Evolutionary conservation across 306 rosid species (phyloP).

Genomic region (Phaseolus lunatus): DNA sequence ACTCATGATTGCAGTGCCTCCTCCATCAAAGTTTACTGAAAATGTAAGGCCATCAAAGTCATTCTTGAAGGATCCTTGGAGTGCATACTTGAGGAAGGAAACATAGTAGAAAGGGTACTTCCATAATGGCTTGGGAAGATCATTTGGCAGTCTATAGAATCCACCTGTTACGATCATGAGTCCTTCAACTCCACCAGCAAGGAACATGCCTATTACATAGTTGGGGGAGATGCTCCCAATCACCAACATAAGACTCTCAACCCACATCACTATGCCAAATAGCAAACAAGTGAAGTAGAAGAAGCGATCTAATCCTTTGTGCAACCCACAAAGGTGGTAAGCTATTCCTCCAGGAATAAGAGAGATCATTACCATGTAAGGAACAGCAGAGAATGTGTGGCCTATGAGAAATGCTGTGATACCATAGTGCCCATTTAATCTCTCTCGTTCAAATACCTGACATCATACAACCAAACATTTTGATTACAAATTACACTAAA

Average conservation of each 20-base stretch:
- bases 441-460: constrained; percentile 62
- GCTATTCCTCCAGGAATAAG: constrained; percentile 63
- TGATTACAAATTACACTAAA: background rate
- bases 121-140: constrained; percentile 69
- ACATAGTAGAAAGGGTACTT: constrained; percentile 63
- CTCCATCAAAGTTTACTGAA: constrained; percentile 30
- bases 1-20: background rate
- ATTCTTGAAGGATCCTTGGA: constrained; percentile 68
- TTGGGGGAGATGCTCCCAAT: constrained; percentile 66
- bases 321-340: constrained; percentile 62
- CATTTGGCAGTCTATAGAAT: constrained; percentile 56
- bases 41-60: constrained; percentile 38
- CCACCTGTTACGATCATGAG: constrained; percentile 65
- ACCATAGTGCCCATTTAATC: constrained; percentile 74
- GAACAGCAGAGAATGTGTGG: constrained; percentile 59
- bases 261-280: constrained; percentile 57
- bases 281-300: constrained; percentile 53
- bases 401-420: constrained; percentile 59
- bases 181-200: constrained; percentile 66
- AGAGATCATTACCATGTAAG: constrained; percentile 63
- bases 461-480: background rate
- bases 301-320: constrained; percentile 52
- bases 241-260: constrained; percentile 77
- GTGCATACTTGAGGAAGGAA: constrained; percentile 64
- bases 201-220: constrained; percentile 63